Base-by-base conservation (phyloP, 2,329 filamentous ascomycete genomes). In the Nakataea oryzae region DNA sequence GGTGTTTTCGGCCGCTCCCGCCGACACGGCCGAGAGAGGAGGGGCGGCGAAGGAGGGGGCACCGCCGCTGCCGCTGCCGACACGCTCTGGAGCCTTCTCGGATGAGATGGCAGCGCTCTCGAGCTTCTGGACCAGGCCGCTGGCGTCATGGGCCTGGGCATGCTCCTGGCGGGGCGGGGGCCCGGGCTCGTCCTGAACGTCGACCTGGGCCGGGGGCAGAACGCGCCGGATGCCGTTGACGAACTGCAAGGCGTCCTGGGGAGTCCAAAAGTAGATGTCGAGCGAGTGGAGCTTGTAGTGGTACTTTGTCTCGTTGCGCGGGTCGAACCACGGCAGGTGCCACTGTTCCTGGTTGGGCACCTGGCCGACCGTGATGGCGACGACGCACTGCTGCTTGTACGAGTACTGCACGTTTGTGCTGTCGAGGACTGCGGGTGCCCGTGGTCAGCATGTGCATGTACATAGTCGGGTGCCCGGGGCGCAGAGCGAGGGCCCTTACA, bases 211-310 rank as follows among this genome's bases (percentile, higher is more conserved):
- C 0, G 79, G 71, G 4, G 88, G 86, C 29, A 91, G 73, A 5
- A 91, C 82, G 62, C 85, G 81, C 60, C 86, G 79, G 62, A 91
- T 76, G 17, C 85, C 86, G 67, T 87, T 87, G 64, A 92, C 75
- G 66, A 93, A 90, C 62, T 85, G 81, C 30, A 85, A 76, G 1
- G 89, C 88, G 73, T 93, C 89, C 62, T 85, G 79, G 64, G 85
- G 83, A 0, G 86, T 90, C 88, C 88, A 92, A 70, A 93, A 89
- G 75, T 93, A 93, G 17, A 93, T 76, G 69, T 93, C 89, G 63
- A 93, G 72, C 0, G 86, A 87, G 70, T 91, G 86, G 9, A 93
- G 81, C 70, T 85, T 86, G 75, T 91, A 91, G 78, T 91, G 84
- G 72, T 91, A 92, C 72, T 89, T 91, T 70, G 83, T 86, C 73